Percentiles rank a stretch among this genome's conserved stretches.
These are phyloP conservation scores for Basidioascus undulatus DNA, from an alignment of 768 basidiomycete genomes.

Conservation along the genomic window DNA sequence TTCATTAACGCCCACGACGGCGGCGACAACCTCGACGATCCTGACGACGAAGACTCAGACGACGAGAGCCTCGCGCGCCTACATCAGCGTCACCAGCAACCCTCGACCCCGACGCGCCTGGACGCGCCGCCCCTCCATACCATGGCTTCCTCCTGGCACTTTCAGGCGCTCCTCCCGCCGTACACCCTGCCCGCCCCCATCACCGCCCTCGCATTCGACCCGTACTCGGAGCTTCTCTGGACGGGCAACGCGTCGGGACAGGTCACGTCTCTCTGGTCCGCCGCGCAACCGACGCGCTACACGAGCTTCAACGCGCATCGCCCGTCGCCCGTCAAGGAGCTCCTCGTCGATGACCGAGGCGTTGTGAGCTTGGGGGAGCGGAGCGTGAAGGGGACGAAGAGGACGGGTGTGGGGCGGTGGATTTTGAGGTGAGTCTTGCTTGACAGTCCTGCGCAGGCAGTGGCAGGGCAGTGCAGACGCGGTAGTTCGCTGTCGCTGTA, in stretches of 20 bases:
- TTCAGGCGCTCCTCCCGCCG: no score
- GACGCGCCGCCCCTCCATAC: no score
- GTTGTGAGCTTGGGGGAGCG: conserved; percentile 26
- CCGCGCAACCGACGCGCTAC: conserved; percentile 10
- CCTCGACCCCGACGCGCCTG: no score
- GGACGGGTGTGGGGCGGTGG: conserved; percentile 20
- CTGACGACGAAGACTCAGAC: no score
- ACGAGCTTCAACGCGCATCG: conserved; percentile 12
- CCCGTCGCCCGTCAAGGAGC: conserved; percentile 34
- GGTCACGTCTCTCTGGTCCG: conserved; percentile 22
- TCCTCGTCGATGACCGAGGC: conserved; percentile 53
- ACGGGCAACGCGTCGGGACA: conserved; percentile 48
- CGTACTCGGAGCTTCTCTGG: conserved; percentile 76
- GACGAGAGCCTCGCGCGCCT: no score
- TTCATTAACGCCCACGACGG: no score
- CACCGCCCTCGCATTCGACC: conserved; percentile 66
- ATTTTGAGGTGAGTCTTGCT: conserved; percentile 17
- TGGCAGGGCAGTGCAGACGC: no score
- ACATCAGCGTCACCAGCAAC: no score
- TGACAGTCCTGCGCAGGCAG: no score
- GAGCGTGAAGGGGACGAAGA: conserved; percentile 19
- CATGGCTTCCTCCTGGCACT: no score
- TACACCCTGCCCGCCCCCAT: conserved; percentile 22
- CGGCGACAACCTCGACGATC: no score
- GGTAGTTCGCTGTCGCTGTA: conserved; percentile 33